phyloP scores from a whole-genome alignment of 2,329 filamentous ascomycete genomes.

The Amesomyces nigricolor region DNA sequence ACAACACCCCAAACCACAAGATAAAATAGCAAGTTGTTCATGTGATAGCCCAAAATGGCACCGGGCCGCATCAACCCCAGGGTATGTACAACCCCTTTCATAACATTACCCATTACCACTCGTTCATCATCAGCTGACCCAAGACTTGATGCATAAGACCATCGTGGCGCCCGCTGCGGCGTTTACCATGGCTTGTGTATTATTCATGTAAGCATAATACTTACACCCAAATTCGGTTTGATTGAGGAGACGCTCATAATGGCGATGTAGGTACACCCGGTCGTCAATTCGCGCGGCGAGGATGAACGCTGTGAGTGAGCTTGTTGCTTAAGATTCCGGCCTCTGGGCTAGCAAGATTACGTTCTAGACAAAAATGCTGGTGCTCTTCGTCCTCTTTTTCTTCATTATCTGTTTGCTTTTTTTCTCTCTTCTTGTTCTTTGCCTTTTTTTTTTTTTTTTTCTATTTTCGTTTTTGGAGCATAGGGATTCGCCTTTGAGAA shows the following conservation, averaged over 20 bases:
- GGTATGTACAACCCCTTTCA: neutral
- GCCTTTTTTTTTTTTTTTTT: too few species aligned
- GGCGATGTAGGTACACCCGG: constrained; percentile 20
- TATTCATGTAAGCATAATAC: constrained; percentile 13
- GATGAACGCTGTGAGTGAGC: constrained; percentile 20
- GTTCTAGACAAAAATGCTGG: too few species aligned
- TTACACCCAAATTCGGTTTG: too few species aligned
- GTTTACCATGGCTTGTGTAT: constrained; percentile 25
- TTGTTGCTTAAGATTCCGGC: too few species aligned
- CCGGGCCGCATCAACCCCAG: constrained; percentile 7
- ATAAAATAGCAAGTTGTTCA: too few species aligned
- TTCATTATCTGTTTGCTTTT: neutral
- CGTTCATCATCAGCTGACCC: too few species aligned
- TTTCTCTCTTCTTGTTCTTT: neutral
- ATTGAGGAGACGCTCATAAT: too few species aligned
- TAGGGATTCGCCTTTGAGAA: too few species aligned
- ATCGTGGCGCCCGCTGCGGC: constrained; percentile 23
- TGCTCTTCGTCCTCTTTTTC: neutral
- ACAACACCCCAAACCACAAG: too few species aligned
- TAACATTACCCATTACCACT: too few species aligned
- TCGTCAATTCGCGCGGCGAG: constrained; percentile 23
- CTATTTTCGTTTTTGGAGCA: neutral
- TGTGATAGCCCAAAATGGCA: neutral
- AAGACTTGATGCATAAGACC: constrained; percentile 8
- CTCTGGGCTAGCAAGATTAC: too few species aligned